Percentiles rank a stretch among this genome's conserved stretches.
Evolutionary conservation across 2,329 filamentous ascomycete species (phyloP).

Genomic region (Pestalotiopsis fici): DNA sequence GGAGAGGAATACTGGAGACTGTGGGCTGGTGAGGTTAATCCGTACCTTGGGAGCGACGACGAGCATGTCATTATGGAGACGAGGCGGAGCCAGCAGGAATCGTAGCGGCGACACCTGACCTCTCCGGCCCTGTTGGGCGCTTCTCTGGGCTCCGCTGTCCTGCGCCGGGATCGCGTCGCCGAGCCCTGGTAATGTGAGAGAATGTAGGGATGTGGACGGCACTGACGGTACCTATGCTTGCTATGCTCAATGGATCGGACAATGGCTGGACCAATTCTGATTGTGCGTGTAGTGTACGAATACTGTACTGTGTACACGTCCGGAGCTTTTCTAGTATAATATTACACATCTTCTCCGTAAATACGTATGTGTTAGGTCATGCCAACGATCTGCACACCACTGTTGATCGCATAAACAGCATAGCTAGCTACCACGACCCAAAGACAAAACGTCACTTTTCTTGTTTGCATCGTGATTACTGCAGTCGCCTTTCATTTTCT

Average conservation of each 20-base stretch:
- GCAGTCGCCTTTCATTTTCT: not conserved
- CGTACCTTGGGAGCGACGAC: not conserved
- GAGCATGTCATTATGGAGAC: conserved; percentile 7
- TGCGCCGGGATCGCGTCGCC: not conserved
- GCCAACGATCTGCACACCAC: not conserved
- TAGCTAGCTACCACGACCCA: not conserved
- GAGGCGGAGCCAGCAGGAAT: not conserved
- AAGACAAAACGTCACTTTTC: not conserved
- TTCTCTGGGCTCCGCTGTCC: not conserved
- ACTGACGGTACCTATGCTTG: not conserved
- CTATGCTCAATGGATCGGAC: too few species aligned
- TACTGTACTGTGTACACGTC: not conserved
- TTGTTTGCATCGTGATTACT: not conserved
- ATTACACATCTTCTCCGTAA: not conserved
- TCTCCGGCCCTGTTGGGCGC: not conserved
- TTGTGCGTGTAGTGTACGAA: too few species aligned
- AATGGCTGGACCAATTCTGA: too few species aligned
- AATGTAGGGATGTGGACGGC: not conserved
- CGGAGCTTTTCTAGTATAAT: not conserved
- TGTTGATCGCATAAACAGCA: not conserved
- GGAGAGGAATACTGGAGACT: not conserved
- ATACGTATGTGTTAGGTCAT: not conserved
- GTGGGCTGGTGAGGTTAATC: conserved; percentile 8
- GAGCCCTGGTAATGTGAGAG: not conserved
- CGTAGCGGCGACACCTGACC: not conserved